Conservation (phyloP, 164 flowering plant species). For the Piper betle region DNA sequence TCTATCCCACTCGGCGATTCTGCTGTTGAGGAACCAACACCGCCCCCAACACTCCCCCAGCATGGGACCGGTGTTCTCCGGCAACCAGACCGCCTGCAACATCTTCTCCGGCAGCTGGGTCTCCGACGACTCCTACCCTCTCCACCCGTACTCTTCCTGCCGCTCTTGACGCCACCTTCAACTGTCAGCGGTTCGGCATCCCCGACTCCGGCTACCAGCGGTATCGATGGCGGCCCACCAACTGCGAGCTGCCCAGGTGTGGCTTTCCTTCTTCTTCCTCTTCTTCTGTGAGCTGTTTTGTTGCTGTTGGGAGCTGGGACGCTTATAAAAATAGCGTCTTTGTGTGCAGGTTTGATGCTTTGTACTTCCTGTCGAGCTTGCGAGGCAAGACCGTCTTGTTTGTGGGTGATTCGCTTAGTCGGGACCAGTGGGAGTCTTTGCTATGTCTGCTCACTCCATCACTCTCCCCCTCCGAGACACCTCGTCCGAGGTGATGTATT, state of each 20-base stretch:
- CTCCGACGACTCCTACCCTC: constrained; percentile 26
- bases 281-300: constrained; percentile 24
- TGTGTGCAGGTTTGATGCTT: constrained; percentile 24
- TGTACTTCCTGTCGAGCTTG: constrained; percentile 21
- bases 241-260: constrained; percentile 37
- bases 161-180: constrained; percentile 37
- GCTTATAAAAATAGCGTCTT: no score
- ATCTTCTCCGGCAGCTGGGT: constrained; percentile 48
- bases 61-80: no score
- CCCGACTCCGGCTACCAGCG: constrained; percentile 27
- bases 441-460: constrained; percentile 57
- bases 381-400: constrained; percentile 35
- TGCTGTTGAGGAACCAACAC: no score
- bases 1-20: no score
- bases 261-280: background rate
- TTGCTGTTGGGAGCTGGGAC: constrained; percentile 14
- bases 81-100: constrained; percentile 24
- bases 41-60: no score
- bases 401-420: constrained; percentile 43
- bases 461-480: constrained; percentile 36
- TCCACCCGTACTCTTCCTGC: constrained; percentile 42
- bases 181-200: constrained; percentile 45
- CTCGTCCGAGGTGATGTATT: constrained; percentile 51
- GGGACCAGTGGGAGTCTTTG: constrained; percentile 92
- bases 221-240: constrained; percentile 40